These are phyloP conservation scores for Phalaenopsis equestris DNA, from an alignment of 106 monocot genomes.

Conservation along the genomic window DNA sequence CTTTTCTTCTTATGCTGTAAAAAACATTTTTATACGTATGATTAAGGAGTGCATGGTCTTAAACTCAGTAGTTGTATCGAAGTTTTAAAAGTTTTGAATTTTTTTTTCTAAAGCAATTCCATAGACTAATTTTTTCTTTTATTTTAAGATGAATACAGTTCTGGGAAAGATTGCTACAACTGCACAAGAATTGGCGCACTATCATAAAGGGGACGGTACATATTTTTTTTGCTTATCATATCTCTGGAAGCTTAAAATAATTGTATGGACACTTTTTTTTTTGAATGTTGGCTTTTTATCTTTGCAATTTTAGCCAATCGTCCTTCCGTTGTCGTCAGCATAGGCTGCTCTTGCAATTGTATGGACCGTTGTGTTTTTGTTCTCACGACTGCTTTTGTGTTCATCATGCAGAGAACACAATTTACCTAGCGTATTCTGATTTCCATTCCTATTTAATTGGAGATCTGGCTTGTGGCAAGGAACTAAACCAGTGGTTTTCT, in stretches of 20 bases:
- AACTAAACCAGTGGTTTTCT: conserved; percentile 82
- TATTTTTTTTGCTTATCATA: neutral
- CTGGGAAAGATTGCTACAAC: conserved; percentile 82
- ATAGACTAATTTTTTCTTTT: conserved; percentile 6
- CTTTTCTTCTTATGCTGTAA: too few species aligned
- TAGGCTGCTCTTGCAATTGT: neutral
- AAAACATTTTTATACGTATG: too few species aligned
- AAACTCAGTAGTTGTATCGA: too few species aligned
- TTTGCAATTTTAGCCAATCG: neutral
- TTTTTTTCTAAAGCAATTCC: neutral
- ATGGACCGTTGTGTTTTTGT: neutral
- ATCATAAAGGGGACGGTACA: conserved; percentile 83
- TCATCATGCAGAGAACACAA: conserved; percentile 54
- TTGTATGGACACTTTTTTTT: neutral
- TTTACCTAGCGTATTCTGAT: conserved; percentile 81
- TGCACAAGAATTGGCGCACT: conserved; percentile 81
- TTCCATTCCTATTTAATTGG: conserved; percentile 64
- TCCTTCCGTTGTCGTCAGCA: neutral
- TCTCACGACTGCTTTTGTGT: conserved; percentile 7
- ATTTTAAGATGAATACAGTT: conserved; percentile 85
- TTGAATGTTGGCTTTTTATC: neutral
- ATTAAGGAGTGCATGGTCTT: too few species aligned
- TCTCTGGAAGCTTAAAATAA: neutral
- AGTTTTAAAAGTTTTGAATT: too few species aligned
- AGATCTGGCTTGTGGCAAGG: conserved; percentile 81